Evolutionary conservation across 2,329 filamentous ascomycete genomes (phyloP).

Genomic region (Onygenales sp.): DNA sequence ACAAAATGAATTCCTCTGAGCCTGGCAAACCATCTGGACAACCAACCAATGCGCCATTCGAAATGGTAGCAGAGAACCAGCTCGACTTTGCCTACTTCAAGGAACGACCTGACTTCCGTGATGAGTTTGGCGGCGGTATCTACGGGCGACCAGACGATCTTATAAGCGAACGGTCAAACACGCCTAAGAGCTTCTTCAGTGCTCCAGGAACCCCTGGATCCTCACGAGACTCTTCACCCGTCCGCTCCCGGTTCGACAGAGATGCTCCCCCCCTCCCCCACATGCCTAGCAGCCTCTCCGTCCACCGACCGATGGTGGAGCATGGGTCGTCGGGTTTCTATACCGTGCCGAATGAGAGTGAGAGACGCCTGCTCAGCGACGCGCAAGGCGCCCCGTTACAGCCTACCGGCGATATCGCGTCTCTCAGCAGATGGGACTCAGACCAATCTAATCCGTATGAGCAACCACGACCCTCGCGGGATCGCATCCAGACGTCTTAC

Average conservation of each 20-base stretch:
- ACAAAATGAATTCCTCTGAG: constrained; percentile 58
- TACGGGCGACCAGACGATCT: constrained; percentile 37
- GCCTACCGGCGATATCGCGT: constrained; percentile 9
- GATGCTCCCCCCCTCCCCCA: no score
- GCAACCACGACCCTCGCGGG: not conserved
- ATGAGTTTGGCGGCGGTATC: constrained; percentile 70
- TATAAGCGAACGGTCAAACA: constrained; percentile 36
- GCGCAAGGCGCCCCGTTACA: constrained; percentile 22
- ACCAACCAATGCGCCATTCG: constrained; percentile 59
- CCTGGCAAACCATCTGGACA: constrained; percentile 42
- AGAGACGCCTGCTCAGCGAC: constrained; percentile 27
- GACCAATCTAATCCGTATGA: constrained; percentile 5
- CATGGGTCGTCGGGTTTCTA: constrained; percentile 21
- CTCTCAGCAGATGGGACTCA: constrained; percentile 26
- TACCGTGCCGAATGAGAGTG: constrained; percentile 29
- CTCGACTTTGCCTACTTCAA: constrained; percentile 92
- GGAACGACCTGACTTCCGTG: constrained; percentile 76
- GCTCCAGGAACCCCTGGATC: constrained; percentile 28
- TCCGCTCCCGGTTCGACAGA: constrained; percentile 18
- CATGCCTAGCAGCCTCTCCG: no score
- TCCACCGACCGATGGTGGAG: constrained; percentile 11
- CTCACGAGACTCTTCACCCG: constrained; percentile 31
- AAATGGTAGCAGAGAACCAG: constrained; percentile 75
- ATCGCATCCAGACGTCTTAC: constrained; percentile 6
- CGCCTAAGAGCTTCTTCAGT: constrained; percentile 26